Percentiles rank a stretch among this genome's conserved stretches.
Evolutionary conservation across 106 monocot genomes (phyloP).

Genomic region (Apostasia ramifera): DNA sequence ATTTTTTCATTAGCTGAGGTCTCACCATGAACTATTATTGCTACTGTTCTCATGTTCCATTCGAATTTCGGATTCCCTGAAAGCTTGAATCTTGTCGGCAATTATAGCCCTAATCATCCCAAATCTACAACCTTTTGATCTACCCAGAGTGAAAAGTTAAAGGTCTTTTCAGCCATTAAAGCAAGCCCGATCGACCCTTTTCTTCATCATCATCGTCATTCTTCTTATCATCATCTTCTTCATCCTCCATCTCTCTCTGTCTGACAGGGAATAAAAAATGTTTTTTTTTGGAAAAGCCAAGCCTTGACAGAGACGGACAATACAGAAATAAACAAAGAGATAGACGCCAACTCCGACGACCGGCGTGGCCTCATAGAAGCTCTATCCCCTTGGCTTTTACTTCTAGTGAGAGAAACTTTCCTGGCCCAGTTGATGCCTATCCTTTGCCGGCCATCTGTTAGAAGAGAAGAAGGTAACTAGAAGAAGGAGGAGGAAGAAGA

Average conservation of each 20-base stretch:
- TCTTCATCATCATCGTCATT: not conserved
- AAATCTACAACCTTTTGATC: too few relatives aligned
- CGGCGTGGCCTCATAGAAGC: not conserved
- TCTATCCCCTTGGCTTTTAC: not conserved
- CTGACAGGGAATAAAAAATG: too few relatives aligned
- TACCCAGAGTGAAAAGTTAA: not conserved
- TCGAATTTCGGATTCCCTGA: too few relatives aligned
- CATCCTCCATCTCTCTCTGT: too few relatives aligned
- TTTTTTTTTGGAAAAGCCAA: not conserved
- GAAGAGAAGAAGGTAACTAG: too few relatives aligned
- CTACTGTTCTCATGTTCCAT: too few relatives aligned
- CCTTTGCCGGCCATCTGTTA: too few relatives aligned
- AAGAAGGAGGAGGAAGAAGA: too few relatives aligned
- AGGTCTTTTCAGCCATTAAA: not conserved
- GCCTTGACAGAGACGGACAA: not conserved
- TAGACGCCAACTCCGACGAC: constrained; percentile 6
- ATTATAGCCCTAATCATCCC: too few relatives aligned
- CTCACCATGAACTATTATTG: too few relatives aligned
- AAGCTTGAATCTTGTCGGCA: too few relatives aligned
- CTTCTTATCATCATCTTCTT: not conserved
- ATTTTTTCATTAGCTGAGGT: too few relatives aligned
- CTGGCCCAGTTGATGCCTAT: constrained; percentile 1
- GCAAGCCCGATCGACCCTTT: not conserved
- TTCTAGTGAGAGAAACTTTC: not conserved
- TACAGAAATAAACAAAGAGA: not conserved